These are phyloP conservation scores for Symbiodinium natans DNA, from an alignment of 73 alveolate species.

Conservation along the genomic window DNA sequence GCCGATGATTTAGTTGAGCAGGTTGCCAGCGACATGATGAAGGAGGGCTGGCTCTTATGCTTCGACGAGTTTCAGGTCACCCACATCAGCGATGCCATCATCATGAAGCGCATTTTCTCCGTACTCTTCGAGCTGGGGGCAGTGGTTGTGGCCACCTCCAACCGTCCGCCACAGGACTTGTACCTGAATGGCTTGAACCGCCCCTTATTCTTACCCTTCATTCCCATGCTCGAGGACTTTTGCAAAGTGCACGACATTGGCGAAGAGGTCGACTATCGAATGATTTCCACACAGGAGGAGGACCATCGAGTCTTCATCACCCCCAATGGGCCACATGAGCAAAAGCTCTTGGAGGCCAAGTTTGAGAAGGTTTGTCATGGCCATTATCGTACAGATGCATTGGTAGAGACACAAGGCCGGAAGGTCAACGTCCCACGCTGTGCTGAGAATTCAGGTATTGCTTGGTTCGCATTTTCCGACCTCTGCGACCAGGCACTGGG, in stretches of 20 bases:
- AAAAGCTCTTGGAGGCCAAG: conserved; percentile 8
- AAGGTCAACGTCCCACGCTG: conserved; percentile 44
- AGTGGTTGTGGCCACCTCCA: conserved; percentile 96
- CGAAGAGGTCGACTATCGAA: conserved; percentile 1
- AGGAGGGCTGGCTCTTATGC: conserved; percentile 83
- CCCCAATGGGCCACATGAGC: conserved; percentile 5
- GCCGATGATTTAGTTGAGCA: conserved; percentile 92
- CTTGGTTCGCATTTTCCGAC: conserved; percentile 44
- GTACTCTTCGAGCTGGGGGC: conserved; percentile 96
- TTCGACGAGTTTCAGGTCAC: conserved; percentile 86
- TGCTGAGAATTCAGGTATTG: conserved; percentile 14
- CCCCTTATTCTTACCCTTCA: conserved; percentile 76
- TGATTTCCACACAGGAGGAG: neutral
- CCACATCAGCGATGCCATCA: conserved; percentile 88
- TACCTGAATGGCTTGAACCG: conserved; percentile 58
- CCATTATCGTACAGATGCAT: conserved; percentile 7
- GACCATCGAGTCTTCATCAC: conserved; percentile 22
- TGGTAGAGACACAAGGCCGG: conserved; percentile 85
- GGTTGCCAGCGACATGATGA: conserved; percentile 80
- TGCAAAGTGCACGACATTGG: conserved; percentile 37
- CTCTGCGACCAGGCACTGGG: conserved; percentile 80
- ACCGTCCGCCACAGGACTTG: conserved; percentile 83
- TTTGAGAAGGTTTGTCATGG: conserved; percentile 30
- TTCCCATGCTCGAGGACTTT: conserved; percentile 76
- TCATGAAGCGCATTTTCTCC: conserved; percentile 86